A percentile compares a stretch with the other conserved stretches of the same genome.
Evolutionary conservation across 345 rosid species (phyloP).

Genomic region (Populus simonii): DNA sequence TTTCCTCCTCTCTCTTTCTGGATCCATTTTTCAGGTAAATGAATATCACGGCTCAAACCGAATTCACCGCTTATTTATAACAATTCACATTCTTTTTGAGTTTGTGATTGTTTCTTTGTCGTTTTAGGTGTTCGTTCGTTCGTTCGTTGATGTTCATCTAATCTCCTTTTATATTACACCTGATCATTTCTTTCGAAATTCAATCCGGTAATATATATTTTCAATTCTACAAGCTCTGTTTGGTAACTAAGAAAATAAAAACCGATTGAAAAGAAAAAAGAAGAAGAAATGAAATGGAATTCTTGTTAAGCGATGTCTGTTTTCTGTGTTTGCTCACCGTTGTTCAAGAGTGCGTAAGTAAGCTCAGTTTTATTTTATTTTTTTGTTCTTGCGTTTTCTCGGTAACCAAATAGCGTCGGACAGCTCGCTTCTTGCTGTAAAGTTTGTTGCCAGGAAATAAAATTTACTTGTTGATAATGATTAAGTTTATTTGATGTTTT

Average conservation of each 20-base stretch:
- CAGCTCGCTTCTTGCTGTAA: no score
- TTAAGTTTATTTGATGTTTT: neutral
- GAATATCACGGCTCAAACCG: neutral
- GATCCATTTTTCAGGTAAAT: neutral
- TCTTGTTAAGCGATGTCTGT: neutral
- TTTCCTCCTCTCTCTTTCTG: neutral
- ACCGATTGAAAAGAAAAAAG: neutral
- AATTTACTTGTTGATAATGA: neutral
- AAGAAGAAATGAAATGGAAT: neutral
- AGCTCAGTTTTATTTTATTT: neutral
- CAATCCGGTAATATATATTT: slow-evolving; percentile 17
- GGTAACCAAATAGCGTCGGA: slow-evolving; percentile 1
- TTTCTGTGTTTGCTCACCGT: neutral
- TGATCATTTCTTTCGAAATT: neutral
- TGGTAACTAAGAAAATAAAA: slow-evolving; percentile 19
- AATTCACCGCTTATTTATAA: neutral
- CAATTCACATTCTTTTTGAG: neutral
- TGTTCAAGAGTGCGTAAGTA: neutral
- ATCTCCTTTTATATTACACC: neutral
- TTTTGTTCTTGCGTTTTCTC: slow-evolving; percentile 18
- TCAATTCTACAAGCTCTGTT: slow-evolving; percentile 15
- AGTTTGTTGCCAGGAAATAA: neutral
- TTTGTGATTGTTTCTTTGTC: neutral
- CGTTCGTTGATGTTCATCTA: slow-evolving; percentile 67
- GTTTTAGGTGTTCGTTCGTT: slow-evolving; percentile 24